phyloP scores from a whole-genome alignment of 805 yeast species.

The Candida parachauliodes region DNA sequence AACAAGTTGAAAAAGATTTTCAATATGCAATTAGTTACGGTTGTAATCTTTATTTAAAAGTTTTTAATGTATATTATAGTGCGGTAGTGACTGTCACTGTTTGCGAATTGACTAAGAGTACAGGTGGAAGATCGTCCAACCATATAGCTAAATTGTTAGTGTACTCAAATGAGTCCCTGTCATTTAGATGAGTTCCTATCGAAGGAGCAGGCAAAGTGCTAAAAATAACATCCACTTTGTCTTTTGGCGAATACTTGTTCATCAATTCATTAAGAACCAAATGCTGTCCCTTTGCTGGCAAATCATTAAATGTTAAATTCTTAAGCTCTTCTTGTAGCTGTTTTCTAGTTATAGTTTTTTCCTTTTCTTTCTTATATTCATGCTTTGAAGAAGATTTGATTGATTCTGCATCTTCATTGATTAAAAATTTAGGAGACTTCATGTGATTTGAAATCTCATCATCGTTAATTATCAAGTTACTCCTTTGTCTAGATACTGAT shows the following conservation, averaged over 20 bases:
- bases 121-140: conserved; percentile 81
- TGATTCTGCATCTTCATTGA: conserved; percentile 18
- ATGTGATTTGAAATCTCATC: conserved; percentile 34
- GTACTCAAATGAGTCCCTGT: conserved; percentile 68
- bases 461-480: conserved; percentile 28
- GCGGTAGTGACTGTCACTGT: conserved; percentile 96
- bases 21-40: too few relatives aligned
- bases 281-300: conserved; percentile 93
- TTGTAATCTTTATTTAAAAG: too few relatives aligned
- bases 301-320: conserved; percentile 63
- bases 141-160: conserved; percentile 73
- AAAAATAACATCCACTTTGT: conserved; percentile 66
- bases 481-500: conserved; percentile 1
- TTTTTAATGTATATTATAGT: conserved; percentile 34
- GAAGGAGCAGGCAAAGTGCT: conserved; percentile 90
- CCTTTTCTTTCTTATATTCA: not conserved
- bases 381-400: conserved; percentile 12
- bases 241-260: conserved; percentile 53
- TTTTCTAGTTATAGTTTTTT: conserved; percentile 23
- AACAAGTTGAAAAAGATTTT: too few relatives aligned
- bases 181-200: conserved; percentile 72
- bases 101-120: conserved; percentile 79
- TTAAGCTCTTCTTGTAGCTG: conserved; percentile 37
- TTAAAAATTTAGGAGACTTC: conserved; percentile 31
- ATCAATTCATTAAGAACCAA: conserved; percentile 82